Conservation (phyloP, 1,139 yeast genomes). For the Scheffersomyces insectosa region DNA sequence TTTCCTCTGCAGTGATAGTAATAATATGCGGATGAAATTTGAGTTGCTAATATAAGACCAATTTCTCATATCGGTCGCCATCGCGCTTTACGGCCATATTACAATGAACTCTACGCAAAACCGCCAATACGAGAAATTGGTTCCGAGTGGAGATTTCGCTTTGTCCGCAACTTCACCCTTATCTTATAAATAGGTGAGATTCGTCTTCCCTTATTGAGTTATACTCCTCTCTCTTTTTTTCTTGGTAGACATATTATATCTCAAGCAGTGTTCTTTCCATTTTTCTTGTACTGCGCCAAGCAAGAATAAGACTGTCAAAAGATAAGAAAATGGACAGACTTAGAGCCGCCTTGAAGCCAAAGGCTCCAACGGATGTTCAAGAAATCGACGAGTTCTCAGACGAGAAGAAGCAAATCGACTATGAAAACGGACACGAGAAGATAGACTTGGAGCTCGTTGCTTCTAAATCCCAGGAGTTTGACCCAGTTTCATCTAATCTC, state of each 20-base stretch:
- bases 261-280: background rate
- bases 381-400: background rate
- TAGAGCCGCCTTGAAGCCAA: slow-evolving; percentile 11
- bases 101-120: background rate
- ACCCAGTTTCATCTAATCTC: slow-evolving; percentile 33
- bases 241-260: background rate
- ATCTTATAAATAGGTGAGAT: background rate
- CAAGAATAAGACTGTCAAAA: background rate
- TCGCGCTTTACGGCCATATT: background rate
- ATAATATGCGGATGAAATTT: no score
- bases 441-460: slow-evolving; percentile 21
- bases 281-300: no score
- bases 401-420: slow-evolving; percentile 11
- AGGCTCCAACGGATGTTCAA: background rate
- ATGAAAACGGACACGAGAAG: slow-evolving; percentile 22
- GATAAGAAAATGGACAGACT: slow-evolving; percentile 19
- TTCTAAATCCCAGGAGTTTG: slow-evolving; percentile 36
- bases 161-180: background rate
- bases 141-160: background rate
- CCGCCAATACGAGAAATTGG: background rate
- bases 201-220: background rate
- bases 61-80: background rate
- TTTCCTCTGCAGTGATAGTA: no score
- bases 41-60: no score
- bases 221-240: background rate